Evolutionary conservation across 2,329 filamentous ascomycete genomes (phyloP).

Genomic region (Aspergillus pseudonomiae): DNA sequence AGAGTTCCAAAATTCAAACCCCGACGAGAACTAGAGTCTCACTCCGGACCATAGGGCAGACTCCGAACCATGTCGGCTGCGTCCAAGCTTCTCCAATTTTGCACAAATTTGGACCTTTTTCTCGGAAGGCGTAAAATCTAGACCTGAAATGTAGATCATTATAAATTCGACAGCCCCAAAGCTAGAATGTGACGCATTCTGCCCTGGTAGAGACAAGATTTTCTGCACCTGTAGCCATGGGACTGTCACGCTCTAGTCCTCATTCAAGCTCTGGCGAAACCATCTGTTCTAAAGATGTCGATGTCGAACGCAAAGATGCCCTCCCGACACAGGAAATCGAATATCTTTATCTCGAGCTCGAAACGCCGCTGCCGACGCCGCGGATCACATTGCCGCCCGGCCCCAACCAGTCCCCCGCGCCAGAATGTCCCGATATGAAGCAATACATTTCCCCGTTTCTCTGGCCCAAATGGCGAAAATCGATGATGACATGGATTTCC

Average conservation of each 20-base stretch:
- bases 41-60: too few relatives aligned
- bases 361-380: slow-evolving; percentile 59
- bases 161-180: neutral
- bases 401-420: slow-evolving; percentile 45
- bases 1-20: too few relatives aligned
- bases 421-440: slow-evolving; percentile 65
- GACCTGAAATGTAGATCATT: neutral
- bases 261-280: slow-evolving; percentile 8
- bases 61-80: too few relatives aligned
- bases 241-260: neutral
- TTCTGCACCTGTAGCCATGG: neutral
- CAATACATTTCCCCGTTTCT: slow-evolving; percentile 70
- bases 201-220: neutral
- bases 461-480: slow-evolving; percentile 73
- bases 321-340: slow-evolving; percentile 43
- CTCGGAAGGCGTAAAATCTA: neutral
- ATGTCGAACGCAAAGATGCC: neutral
- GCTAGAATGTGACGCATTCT: neutral
- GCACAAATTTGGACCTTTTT: neutral
- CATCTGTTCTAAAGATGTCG: neutral
- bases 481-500: slow-evolving; percentile 70
- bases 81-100: slow-evolving; percentile 2
- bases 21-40: too few relatives aligned
- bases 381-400: slow-evolving; percentile 34
- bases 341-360: slow-evolving; percentile 64